Percentiles rank a stretch among this genome's conserved stretches.
These are phyloP conservation scores for Suillus bovinus DNA, from an alignment of 768 basidiomycete species.

Conservation along the genomic window DNA sequence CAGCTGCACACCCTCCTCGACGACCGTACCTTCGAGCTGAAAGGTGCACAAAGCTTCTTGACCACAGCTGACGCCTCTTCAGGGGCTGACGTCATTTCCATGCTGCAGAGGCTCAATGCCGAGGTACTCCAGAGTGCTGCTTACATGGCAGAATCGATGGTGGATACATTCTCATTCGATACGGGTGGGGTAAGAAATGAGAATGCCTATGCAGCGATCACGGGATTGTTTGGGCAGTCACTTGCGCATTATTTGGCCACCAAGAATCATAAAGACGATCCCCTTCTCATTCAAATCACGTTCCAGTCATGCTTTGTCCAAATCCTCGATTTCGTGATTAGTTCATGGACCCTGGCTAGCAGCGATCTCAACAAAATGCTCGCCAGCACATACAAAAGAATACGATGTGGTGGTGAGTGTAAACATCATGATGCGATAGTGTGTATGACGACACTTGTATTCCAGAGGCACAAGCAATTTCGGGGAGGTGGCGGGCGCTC, in stretches of 20 bases:
- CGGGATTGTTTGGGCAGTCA: slow-evolving; percentile 18
- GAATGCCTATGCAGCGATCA: slow-evolving; percentile 22
- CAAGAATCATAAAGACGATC: slow-evolving; percentile 34
- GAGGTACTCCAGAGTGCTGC: slow-evolving; percentile 51
- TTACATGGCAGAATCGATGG: slow-evolving; percentile 47
- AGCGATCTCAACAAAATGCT: slow-evolving; percentile 24
- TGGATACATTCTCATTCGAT: slow-evolving; percentile 40
- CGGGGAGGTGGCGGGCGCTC: slow-evolving; percentile 47
- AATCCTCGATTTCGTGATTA: slow-evolving; percentile 25
- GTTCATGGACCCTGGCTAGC: slow-evolving; percentile 29
- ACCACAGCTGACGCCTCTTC: slow-evolving; percentile 45
- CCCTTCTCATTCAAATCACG: slow-evolving; percentile 37
- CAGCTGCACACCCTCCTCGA: slow-evolving; percentile 35
- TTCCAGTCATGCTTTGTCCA: slow-evolving; percentile 33
- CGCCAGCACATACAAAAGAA: slow-evolving; percentile 32
- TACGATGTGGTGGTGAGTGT: slow-evolving; percentile 38
- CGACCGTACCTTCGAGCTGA: slow-evolving; percentile 44
- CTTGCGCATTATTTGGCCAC: slow-evolving; percentile 28
- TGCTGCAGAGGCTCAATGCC: slow-evolving; percentile 47
- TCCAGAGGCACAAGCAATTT: slow-evolving; percentile 45
- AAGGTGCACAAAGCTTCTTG: slow-evolving; percentile 48
- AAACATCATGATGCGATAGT: neutral
- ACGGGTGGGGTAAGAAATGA: slow-evolving; percentile 16
- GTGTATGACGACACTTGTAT: neutral
- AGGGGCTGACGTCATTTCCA: slow-evolving; percentile 44